Evolutionary conservation across 495 filamentous ascomycete species (phyloP), one percentile per base, ranked within the genome.

Genomic region (Daldinia bambusicola): DNA sequence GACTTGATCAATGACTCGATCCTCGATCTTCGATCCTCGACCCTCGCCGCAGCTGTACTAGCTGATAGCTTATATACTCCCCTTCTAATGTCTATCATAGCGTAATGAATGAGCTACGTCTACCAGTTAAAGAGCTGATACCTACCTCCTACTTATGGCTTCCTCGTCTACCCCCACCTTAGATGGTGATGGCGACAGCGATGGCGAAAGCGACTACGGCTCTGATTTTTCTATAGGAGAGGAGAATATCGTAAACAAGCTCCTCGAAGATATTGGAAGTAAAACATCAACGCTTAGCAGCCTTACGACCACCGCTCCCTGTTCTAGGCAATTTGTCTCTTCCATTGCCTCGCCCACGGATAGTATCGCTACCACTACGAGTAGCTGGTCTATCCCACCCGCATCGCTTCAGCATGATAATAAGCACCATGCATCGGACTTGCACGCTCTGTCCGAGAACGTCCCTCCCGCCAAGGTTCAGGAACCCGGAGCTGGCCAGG

Each of bases 141-240:
- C 30, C 32, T 41, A 36, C 34, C 9, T 36, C 34, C 9, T 36
- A 36, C 34, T 10, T 4, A 69, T 73, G 70, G 70, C 66, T 26
- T 41, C 66, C 53, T 63, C 63, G 6, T n/a, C 57, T 72, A 10
- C 57, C 58, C 26, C 62, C 32, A 43, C 64, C 20, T 14, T 63
- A 20, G 38, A 53, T 26, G 55, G 26, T 13, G 26, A 59, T 53
- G 36, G 53, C 36, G 80, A 53, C 36, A 50, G 20, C 18, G 26
- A 59, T 53, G 36, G 53, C 36, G 80, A 81, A 67, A 89, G 84
- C 72, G 89, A 92, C 63, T 94, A 93, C 83, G 90, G 90, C 26
- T 92, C 90, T 32, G 89, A 92, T 62, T 89, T 93, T 67, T 87
- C 88, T 0, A 77, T 81, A 10, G 90, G 89, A 55, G 90, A 93